phyloP scores from a whole-genome alignment of 78 protist genomes.

The Emiliania huxleyi region DNA sequence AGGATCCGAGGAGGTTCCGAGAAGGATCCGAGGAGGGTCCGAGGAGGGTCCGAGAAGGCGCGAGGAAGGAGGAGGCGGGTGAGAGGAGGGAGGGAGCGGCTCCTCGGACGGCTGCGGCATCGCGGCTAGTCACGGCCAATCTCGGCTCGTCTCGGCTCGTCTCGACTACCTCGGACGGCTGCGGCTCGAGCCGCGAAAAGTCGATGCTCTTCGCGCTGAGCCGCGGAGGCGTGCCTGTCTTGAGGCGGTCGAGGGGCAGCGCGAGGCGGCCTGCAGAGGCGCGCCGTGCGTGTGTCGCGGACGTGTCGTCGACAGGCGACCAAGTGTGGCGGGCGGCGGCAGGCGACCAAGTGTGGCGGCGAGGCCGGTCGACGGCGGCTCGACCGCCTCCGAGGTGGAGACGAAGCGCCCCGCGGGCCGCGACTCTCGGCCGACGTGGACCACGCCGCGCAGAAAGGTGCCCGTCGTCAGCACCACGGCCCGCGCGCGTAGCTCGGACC shows the following conservation, averaged over 20 bases:
- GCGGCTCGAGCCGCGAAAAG: conserved; percentile 57
- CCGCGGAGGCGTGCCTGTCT: conserved; percentile 91
- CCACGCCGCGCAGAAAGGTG: conserved; percentile 89
- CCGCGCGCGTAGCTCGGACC: neutral
- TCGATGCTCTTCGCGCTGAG: conserved; percentile 65
- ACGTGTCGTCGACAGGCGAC: no score
- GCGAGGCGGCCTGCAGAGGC: conserved; percentile 50
- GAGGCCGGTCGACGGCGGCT: conserved; percentile 21
- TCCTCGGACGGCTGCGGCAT: no score
- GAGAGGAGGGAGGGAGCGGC: no score
- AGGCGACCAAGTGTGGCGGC: conserved; percentile 19
- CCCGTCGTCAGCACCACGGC: conserved; percentile 87
- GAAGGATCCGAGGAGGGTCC: no score
- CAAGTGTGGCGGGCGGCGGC: conserved; percentile 50
- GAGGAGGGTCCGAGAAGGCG: no score
- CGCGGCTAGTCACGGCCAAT: no score
- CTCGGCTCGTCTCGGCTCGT: no score
- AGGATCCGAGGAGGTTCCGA: no score
- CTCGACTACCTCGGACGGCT: conserved; percentile 79
- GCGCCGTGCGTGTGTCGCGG: no score
- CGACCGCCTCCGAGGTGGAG: neutral
- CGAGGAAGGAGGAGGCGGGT: no score
- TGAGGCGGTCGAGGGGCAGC: conserved; percentile 78
- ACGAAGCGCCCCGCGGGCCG: neutral
- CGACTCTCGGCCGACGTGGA: conserved; percentile 67